Evolutionary conservation across 2,329 filamentous ascomycete species (phyloP), one percentile per base, ranked within the genome.

Genomic region (Dichotomopilus funicola): DNA sequence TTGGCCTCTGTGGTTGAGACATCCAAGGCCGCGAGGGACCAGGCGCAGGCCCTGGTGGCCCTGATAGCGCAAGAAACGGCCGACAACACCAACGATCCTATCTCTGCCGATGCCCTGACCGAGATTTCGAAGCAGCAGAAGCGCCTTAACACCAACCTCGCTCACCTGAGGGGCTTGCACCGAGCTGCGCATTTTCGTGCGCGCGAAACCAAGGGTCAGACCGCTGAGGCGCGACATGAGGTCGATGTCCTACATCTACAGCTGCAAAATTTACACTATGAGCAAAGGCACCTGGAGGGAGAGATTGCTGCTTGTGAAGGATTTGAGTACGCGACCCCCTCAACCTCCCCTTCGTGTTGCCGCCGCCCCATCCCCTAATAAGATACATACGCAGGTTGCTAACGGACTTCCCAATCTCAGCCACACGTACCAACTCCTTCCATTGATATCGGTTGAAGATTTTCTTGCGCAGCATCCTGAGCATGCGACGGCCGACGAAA

Each of bases 211-310:
- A 97, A 97, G 70, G 78, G 87, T 52, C 78, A 83, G 63, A 97
- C 94, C 0, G 87, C 89, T 35, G 90, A 96, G 70, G 88, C 88
- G 49, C 84, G 91, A 49, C 88, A 92, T 65, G 90, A 96, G 72
- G 90, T 97, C 61, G 94, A 99, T 69, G 83, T 86, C 49, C 78
- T 99, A 59, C 91, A 97, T 68, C 78, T 99, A 40, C 89, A 95
- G 67, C 78, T 99, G 54, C 92, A 97, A 72, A 99, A 99, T 67
- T 75, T 99, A 6, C 95, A 94, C 70, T 99, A 99, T 68, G 92
- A 99, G 71, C 91, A 97, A 73, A 80, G 89, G 53, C 91, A 96
- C 71, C 75, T 99, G 53, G 84, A 88, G 61, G 89, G 89, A 49
- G 94, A 99, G 72, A 97, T 99, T 59, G 77, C 82, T 0, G 90